These are phyloP conservation scores for Ceratocystiopsis sp. DNA, from an alignment of 2,329 filamentous ascomycete genomes.

Conservation along the genomic window DNA sequence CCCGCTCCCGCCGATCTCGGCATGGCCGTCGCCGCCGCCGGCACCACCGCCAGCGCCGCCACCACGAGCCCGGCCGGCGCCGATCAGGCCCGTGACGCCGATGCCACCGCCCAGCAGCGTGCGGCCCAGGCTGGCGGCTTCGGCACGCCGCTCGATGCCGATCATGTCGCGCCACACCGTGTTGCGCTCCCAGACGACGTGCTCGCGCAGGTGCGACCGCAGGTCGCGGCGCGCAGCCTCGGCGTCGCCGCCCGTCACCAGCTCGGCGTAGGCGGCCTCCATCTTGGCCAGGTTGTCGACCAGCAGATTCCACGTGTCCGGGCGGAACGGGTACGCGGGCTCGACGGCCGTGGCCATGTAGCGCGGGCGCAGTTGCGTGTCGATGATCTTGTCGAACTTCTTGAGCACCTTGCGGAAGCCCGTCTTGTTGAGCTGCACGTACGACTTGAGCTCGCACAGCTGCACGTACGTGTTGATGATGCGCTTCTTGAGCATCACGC, in stretches of 20 bases:
- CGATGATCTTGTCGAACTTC: constrained; percentile 94
- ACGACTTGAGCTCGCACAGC: constrained; percentile 89
- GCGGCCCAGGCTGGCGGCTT: constrained; percentile 80
- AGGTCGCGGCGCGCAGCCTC: constrained; percentile 67
- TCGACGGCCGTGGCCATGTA: constrained; percentile 65
- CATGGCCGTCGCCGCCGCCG: too few species aligned
- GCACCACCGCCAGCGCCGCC: constrained; percentile 15
- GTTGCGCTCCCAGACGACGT: constrained; percentile 97
- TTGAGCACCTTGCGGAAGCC: constrained; percentile 94
- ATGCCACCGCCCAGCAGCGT: constrained; percentile 49
- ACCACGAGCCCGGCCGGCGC: constrained; percentile 14
- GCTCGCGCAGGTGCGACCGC: constrained; percentile 78
- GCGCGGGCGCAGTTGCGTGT: constrained; percentile 57
- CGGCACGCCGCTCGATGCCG: constrained; percentile 85
- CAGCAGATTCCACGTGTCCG: constrained; percentile 51
- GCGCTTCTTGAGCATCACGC: constrained; percentile 83
- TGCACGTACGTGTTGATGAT: constrained; percentile 78
- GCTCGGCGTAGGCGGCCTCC: constrained; percentile 62
- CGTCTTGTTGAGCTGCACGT: constrained; percentile 87
- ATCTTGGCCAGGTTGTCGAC: constrained; percentile 57
- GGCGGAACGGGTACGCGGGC: constrained; percentile 64
- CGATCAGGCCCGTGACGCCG: constrained; percentile 1
- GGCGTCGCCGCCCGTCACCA: constrained; percentile 70
- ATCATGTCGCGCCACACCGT: constrained; percentile 99
- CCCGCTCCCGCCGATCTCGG: neutral